Evolutionary conservation across 345 rosid species (phyloP).

Genomic region (Tarenaya hassleriana): DNA sequence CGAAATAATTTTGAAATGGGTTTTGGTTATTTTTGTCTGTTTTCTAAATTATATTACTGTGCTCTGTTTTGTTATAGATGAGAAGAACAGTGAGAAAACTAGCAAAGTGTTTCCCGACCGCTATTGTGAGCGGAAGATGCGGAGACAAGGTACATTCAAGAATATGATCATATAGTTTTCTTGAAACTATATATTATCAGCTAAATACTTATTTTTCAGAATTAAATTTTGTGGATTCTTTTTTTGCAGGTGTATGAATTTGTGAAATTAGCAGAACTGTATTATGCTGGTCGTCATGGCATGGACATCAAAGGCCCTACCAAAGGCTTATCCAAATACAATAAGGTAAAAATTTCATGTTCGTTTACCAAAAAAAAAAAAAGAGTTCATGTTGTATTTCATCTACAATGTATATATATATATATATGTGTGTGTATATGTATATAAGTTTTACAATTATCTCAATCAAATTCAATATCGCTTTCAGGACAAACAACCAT

Average conservation of each 20-base stretch:
- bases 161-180: no score
- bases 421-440: neutral
- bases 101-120: constrained; percentile 62
- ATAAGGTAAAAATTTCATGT: constrained; percentile 27
- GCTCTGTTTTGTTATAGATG: constrained; percentile 33
- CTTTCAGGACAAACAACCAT: constrained; percentile 26
- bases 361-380: no score
- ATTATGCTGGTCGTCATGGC: constrained; percentile 84
- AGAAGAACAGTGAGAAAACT: constrained; percentile 54
- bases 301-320: constrained; percentile 86
- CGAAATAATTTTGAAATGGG: neutral
- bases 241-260: constrained; percentile 37
- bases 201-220: neutral
- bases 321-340: constrained; percentile 34
- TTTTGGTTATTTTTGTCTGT: neutral
- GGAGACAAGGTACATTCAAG: constrained; percentile 69
- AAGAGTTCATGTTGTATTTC: no score
- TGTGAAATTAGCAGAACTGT: constrained; percentile 56
- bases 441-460: neutral
- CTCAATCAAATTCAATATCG: constrained; percentile 1
- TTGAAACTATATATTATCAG: no score
- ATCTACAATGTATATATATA: neutral
- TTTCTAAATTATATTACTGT: neutral
- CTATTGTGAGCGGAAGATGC: constrained; percentile 75
- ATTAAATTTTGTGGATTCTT: neutral